A percentile compares a stretch with the other conserved stretches of the same genome.
Conservation (phyloP, 352 stramenopile species). For the Phytophthora sp. region DNA sequence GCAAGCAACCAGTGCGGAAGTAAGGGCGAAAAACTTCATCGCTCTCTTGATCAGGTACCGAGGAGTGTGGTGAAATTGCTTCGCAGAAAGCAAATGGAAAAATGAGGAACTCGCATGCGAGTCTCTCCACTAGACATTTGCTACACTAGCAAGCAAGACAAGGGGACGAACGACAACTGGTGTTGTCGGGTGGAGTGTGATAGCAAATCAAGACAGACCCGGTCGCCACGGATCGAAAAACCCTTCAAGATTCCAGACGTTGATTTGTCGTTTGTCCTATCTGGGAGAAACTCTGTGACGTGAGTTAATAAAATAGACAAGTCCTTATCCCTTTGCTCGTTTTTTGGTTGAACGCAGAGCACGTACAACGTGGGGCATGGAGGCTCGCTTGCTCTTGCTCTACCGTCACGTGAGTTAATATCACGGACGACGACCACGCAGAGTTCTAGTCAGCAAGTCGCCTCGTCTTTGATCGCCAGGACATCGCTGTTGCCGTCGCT, state of each 20-base stretch:
- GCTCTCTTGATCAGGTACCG: background rate
- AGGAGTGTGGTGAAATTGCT: slow-evolving; percentile 3
- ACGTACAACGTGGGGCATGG: too few relatives aligned
- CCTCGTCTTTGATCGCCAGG: too few relatives aligned
- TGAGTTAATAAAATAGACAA: too few relatives aligned
- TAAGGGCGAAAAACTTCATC: slow-evolving; percentile 25
- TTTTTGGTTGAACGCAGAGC: background rate
- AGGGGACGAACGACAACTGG: background rate
- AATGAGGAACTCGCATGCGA: slow-evolving; percentile 14
- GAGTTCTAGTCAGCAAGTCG: too few relatives aligned
- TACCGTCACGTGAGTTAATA: too few relatives aligned
- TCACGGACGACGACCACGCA: too few relatives aligned
- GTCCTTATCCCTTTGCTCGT: too few relatives aligned
- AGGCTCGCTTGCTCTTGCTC: too few relatives aligned
- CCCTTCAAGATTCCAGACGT: slow-evolving; percentile 10
- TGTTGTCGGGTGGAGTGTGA: background rate
- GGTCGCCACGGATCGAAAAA: background rate
- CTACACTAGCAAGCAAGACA: slow-evolving; percentile 1
- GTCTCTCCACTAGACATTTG: too few relatives aligned
- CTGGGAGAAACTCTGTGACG: background rate
- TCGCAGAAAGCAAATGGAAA: slow-evolving; percentile 22
- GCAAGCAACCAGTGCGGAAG: slow-evolving; percentile 10
- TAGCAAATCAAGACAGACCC: background rate
- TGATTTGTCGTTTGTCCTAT: slow-evolving; percentile 11
- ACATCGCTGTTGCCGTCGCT: too few relatives aligned